Base-by-base conservation (phyloP, 305 asterid genomes). In the Solanum chacoense region DNA sequence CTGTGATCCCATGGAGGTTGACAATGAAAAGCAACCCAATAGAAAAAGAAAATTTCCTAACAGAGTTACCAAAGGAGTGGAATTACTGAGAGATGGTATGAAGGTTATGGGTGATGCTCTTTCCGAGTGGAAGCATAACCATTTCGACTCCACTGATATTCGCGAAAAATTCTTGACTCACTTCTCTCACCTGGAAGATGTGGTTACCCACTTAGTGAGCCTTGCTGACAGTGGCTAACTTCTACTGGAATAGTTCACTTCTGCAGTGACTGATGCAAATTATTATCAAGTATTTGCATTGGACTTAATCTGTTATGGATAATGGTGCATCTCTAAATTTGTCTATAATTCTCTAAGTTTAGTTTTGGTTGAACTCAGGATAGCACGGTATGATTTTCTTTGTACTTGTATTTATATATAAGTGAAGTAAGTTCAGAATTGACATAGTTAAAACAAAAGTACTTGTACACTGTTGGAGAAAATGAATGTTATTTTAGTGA, bases 21-120 rank as follows among this genome's bases (percentile, higher is more conserved):
- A 94, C 35, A 91, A 91, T 29, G 38, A 36, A 36, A 36, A 36
- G 38, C 38, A 36, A 36, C 87, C 89, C 80, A 94, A 74, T 77
- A 95, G 92, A 97, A 97, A 95, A 88, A 94, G 99, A 86, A 97
- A 97, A 84, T 90, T 95, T 88, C 98, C 98, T 1, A 95, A 94
- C 86, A 98, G 93, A 87, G 95, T 97, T 87, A 89, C 93, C 73
- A 89, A 91, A 91, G 99, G 99, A 86, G 96, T 97, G 2, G 98
- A 96, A 89, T 87, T 97, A 85, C 88, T 97, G 92, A 97, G 93
- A 94, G 92, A 89, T 55, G 99, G 99, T 24, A 72, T 97, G 94
- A 94, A 94, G 91, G 90, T 96, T 32, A 94, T 96, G 96, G 94
- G 94, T 26, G 94, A 94, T 87, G 97, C 96, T 29, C 92, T 97